Base-by-base conservation (phyloP, 192 early-diverging fungal species). In the Linnemannia elongata region DNA sequence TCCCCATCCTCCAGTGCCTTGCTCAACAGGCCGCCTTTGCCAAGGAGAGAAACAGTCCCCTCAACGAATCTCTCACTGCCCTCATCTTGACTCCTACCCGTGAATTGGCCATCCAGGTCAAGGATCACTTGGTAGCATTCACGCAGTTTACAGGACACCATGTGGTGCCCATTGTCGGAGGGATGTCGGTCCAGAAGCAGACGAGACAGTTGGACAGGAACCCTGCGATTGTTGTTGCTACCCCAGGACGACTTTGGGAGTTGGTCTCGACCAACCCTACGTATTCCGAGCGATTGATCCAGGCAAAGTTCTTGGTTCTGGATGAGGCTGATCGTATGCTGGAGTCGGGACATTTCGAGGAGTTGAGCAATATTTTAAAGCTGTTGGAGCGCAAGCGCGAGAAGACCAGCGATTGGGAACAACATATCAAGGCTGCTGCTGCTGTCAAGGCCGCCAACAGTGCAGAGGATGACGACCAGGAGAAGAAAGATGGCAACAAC, bases 91-190 rank as follows among this genome's bases (percentile, higher is more conserved):
- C 97, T 0, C 98, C 98, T 1, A 99, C 98, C 4, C 93, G 98
- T 73, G 98, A 99, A 90, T 91, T 99, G 90, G 97, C 98, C 0
- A 94, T 98, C 27, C 98, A 99, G 91, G 95, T 99, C 66, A 94
- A 92, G 80, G 94, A 99, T 52, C 97, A 98, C 76, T 88, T 99
- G 82, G 85, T 87, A 66, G 85, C 85, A 39, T 87, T 87, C 54
- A 81, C 85, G 4, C 85, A 87, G 66, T 87, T 87, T 36, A 81
- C 85, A 33, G 82, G 82, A 79, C 80, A 89, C 74, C 52, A 96
- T 90, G 90, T 98, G 33, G 92, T 95, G 45, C 86, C 94, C 18
- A 91, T 99, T 71, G 97, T 99, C 0, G 98, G 98, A 74, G 98
- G 98, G 33, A 98, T 99, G 96, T 95, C 97, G 30, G 87, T 93